Evolutionary conservation across 1,284 basidiomycete genomes (phyloP).

Genomic region (Austroboletus niveus): DNA sequence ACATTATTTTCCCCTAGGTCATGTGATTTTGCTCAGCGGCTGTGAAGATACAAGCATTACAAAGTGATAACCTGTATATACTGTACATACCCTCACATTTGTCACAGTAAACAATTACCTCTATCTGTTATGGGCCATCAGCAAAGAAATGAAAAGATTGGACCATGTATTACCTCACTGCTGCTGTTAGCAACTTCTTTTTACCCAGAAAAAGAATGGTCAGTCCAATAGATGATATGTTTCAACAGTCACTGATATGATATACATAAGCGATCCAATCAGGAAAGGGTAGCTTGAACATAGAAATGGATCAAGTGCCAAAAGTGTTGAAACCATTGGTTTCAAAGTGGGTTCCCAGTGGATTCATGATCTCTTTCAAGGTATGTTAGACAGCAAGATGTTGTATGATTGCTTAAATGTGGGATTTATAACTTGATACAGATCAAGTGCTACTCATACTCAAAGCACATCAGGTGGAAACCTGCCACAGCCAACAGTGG

Average conservation of each 20-base stretch:
- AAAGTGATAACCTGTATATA: no score
- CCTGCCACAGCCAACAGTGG: no score
- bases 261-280: slow-evolving; percentile 95
- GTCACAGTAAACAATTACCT: slow-evolving; percentile 97
- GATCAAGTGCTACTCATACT: slow-evolving; percentile 83
- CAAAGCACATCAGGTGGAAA: slow-evolving; percentile 85
- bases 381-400: slow-evolving; percentile 39
- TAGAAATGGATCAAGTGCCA: slow-evolving; percentile 99
- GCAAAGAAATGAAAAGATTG: slow-evolving; percentile 66
- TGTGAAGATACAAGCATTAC: no score
- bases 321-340: slow-evolving; percentile 89
- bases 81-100: slow-evolving; percentile 86
- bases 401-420: neutral
- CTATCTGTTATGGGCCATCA: slow-evolving; percentile 85
- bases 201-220: slow-evolving; percentile 89
- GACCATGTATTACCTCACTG: slow-evolving; percentile 95
- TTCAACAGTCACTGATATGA: slow-evolving; percentile 11
- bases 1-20: no score
- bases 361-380: slow-evolving; percentile 97
- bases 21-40: no score
- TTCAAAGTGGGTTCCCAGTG: slow-evolving; percentile 89
- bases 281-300: slow-evolving; percentile 85
- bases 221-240: slow-evolving; percentile 22
- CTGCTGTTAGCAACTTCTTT: slow-evolving; percentile 98
- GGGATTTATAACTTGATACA: slow-evolving; percentile 78